Conservation (phyloP, 345 rosid genomes). For the Populus davidiana region DNA sequence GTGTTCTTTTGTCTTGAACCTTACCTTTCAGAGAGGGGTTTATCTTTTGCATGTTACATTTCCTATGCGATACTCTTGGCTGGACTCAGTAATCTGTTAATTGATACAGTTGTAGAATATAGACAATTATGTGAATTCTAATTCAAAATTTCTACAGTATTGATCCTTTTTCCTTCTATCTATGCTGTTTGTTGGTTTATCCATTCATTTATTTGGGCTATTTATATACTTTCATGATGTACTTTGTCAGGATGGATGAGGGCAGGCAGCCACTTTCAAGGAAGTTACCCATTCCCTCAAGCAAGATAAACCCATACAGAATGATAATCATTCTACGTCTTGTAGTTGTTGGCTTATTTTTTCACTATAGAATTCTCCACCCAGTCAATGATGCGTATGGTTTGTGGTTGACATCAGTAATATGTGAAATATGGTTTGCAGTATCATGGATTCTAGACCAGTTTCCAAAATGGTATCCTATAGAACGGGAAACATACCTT, state of each 20-base stretch:
- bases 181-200: neutral
- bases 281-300: constrained; percentile 86
- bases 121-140: neutral
- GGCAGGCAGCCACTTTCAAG: constrained; percentile 98
- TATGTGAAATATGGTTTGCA: constrained; percentile 98
- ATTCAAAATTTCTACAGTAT: neutral
- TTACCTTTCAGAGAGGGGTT: neutral
- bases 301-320: constrained; percentile 97
- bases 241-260: constrained; percentile 92
- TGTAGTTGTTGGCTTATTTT: constrained; percentile 81
- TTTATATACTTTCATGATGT: constrained; percentile 9
- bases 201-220: constrained; percentile 1
- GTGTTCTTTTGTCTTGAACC: neutral
- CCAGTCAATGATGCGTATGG: constrained; percentile 88
- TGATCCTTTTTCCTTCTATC: neutral
- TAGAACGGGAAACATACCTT: constrained; percentile 84
- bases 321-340: constrained; percentile 80
- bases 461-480: constrained; percentile 96
- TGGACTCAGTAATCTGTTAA: neutral
- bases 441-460: constrained; percentile 98
- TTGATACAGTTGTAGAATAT: neutral
- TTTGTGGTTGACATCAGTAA: constrained; percentile 93
- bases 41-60: neutral
- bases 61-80: neutral
- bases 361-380: constrained; percentile 89